Conservation (phyloP, 2,329 filamentous ascomycete genomes). For the Xylariaceae sp. region DNA sequence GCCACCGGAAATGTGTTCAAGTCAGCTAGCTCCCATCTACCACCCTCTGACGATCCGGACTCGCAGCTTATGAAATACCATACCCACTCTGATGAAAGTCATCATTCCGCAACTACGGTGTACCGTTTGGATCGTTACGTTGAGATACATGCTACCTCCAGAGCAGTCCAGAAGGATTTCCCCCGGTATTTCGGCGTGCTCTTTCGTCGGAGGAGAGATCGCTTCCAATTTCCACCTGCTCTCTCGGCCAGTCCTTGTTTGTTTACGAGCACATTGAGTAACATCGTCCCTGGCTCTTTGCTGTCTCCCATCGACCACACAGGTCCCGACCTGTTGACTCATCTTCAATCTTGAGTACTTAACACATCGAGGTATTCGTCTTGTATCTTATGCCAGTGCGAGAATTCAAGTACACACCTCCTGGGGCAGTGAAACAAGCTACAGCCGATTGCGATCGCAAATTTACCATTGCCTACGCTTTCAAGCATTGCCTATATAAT, state of each 20-base stretch:
- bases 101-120: slow-evolving; percentile 17
- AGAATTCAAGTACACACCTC: slow-evolving; percentile 3
- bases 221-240: slow-evolving; percentile 12
- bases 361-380: slow-evolving; percentile 14
- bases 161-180: slow-evolving; percentile 14
- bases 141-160: slow-evolving; percentile 11
- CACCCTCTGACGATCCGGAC: slow-evolving; percentile 12
- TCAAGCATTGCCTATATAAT: slow-evolving; percentile 11
- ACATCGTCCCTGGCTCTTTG: slow-evolving; percentile 13
- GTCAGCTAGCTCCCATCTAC: neutral
- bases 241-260: slow-evolving; percentile 14
- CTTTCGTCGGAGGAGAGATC: slow-evolving; percentile 14
- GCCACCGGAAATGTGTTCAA: slow-evolving; percentile 12
- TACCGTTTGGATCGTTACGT: slow-evolving; percentile 15
- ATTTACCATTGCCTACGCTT: slow-evolving; percentile 6
- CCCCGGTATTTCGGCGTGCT: slow-evolving; percentile 17
- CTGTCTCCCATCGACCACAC: slow-evolving; percentile 11
- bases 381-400: slow-evolving; percentile 16
- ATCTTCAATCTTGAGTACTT: neutral
- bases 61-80: slow-evolving; percentile 11
- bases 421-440: slow-evolving; percentile 4
- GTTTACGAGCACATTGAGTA: slow-evolving; percentile 18
- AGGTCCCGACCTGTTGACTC: neutral
- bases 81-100: slow-evolving; percentile 18
- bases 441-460: slow-evolving; percentile 10